A percentile compares a stretch with the other conserved stretches of the same genome.
These are phyloP conservation scores for Aspergillus alliaceus DNA, from an alignment of 2,329 filamentous ascomycete species.

Conservation along the genomic window DNA sequence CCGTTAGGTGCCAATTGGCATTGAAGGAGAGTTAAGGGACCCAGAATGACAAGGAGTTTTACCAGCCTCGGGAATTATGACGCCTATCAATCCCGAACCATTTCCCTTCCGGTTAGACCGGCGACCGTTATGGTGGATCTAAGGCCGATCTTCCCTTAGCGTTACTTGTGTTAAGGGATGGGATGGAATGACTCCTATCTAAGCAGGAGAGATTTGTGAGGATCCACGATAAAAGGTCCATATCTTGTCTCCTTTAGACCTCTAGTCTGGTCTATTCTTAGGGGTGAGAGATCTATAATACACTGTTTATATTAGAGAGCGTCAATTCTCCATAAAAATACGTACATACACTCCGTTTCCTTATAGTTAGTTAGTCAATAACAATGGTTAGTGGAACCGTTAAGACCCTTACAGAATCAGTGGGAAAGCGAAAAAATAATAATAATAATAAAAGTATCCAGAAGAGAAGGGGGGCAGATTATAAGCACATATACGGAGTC, in stretches of 20 bases:
- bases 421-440: too few species aligned
- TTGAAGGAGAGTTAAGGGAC: background rate
- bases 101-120: background rate
- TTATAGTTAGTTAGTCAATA: too few species aligned
- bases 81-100: background rate
- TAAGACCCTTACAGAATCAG: too few species aligned
- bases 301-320: background rate
- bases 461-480: too few species aligned
- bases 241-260: background rate
- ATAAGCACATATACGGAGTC: too few species aligned
- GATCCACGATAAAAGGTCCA: background rate
- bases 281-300: background rate
- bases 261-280: background rate
- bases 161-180: background rate
- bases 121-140: constrained; percentile 1
- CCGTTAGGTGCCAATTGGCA: constrained; percentile 20
- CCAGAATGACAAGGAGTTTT: background rate
- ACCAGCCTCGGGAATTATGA: constrained; percentile 4
- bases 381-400: too few species aligned
- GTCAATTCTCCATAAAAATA: too few species aligned
- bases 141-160: background rate
- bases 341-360: too few species aligned
- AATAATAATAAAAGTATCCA: too few species aligned
- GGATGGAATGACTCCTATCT: background rate
- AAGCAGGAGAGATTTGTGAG: background rate